Evolutionary conservation across 352 stramenopile genomes (phyloP).

Genomic region (Phytophthora niederhauseri): DNA sequence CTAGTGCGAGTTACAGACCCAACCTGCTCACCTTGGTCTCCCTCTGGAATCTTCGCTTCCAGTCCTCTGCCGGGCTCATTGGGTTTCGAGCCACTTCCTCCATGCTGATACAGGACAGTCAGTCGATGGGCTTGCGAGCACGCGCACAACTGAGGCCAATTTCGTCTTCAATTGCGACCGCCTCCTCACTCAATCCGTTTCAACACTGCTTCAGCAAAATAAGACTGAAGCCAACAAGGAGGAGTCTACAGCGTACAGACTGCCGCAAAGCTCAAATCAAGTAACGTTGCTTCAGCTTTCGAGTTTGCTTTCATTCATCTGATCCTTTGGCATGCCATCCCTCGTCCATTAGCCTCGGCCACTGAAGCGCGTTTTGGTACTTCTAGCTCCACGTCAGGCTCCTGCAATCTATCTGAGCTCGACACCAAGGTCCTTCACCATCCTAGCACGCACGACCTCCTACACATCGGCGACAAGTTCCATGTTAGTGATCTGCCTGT

Average conservation of each 20-base stretch:
- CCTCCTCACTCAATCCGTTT: slow-evolving; percentile 40
- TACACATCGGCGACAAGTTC: slow-evolving; percentile 22
- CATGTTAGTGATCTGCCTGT: not conserved
- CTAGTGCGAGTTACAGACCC: not conserved
- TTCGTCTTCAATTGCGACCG: slow-evolving; percentile 25
- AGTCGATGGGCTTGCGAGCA: not conserved
- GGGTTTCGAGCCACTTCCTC: slow-evolving; percentile 18
- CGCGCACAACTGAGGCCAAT: slow-evolving; percentile 6
- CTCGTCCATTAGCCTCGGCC: not conserved
- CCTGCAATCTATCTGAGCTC: slow-evolving; percentile 87
- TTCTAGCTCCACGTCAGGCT: slow-evolving; percentile 12
- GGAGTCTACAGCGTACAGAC: not conserved
- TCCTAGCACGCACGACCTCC: slow-evolving; percentile 75
- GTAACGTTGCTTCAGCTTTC: not conserved
- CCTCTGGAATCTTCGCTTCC: slow-evolving; percentile 68
- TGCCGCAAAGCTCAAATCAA: not conserved
- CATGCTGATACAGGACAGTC: slow-evolving; percentile 8
- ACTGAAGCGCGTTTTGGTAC: slow-evolving; percentile 1
- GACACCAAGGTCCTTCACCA: slow-evolving; percentile 82
- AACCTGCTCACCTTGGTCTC: slow-evolving; percentile 66
- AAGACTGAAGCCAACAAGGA: slow-evolving; percentile 17
- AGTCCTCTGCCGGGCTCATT: slow-evolving; percentile 37
- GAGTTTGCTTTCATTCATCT: not conserved
- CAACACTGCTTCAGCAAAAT: slow-evolving; percentile 8
- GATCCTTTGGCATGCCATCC: not conserved